phyloP scores from a whole-genome alignment of 345 rosid species.

The Erodium maritimum region DNA sequence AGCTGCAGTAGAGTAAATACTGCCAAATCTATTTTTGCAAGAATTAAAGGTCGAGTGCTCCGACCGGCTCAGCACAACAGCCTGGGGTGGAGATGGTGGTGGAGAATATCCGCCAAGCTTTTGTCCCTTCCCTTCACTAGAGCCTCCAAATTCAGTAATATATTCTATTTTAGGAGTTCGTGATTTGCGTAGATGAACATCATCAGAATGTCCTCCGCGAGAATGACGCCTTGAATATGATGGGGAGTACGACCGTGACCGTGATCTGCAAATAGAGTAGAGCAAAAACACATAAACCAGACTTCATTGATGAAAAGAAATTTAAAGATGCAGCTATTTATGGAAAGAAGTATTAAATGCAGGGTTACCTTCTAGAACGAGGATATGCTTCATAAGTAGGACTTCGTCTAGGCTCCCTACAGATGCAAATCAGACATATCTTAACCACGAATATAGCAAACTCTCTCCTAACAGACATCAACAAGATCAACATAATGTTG shows the following conservation, averaged over 20 bases:
- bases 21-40: conserved; percentile 90
- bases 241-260: conserved; percentile 76
- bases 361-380: conserved; percentile 59
- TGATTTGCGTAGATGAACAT: conserved; percentile 38
- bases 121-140: conserved; percentile 48
- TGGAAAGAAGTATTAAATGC: conserved; percentile 1
- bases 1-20: conserved; percentile 71
- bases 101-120: conserved; percentile 83
- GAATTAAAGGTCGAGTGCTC: conserved; percentile 97
- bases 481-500: not conserved
- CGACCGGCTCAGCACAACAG: conserved; percentile 80
- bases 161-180: conserved; percentile 71
- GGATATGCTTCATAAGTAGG: conserved; percentile 95
- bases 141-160: conserved; percentile 90
- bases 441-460: conserved; percentile 9
- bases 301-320: not conserved
- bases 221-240: conserved; percentile 51
- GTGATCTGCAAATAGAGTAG: conserved; percentile 36
- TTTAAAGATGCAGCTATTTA: conserved; percentile 3
- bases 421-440: conserved; percentile 6
- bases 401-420: conserved; percentile 79
- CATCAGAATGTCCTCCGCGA: conserved; percentile 41
- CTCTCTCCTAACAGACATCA: not conserved
- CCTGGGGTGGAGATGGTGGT: conserved; percentile 64
- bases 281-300: not conserved